Conservation (phyloP, 1,284 basidiomycete species). For the Papiliotrema nemorosa region DNA sequence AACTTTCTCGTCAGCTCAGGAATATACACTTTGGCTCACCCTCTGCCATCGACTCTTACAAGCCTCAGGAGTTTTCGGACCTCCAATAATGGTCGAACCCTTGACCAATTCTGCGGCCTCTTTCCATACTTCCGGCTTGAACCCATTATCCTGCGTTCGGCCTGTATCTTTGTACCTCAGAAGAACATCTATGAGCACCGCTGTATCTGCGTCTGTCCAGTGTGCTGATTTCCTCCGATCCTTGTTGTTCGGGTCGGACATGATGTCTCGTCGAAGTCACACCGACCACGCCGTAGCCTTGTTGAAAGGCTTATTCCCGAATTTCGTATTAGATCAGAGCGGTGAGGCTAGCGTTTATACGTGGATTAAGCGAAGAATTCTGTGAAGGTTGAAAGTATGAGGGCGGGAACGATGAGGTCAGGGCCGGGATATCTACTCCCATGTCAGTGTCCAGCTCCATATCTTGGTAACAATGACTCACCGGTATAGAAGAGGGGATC, state of each 20-base stretch:
- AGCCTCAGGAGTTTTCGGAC: constrained; percentile 43
- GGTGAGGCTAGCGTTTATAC: too few species aligned
- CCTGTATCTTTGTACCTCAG: constrained; percentile 31
- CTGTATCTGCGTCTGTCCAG: constrained; percentile 40
- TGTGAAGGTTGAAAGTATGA: too few species aligned
- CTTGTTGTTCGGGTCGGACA: constrained; percentile 16
- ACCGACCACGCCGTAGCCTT: background rate
- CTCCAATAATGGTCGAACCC: constrained; percentile 27
- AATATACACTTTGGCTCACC: constrained; percentile 11
- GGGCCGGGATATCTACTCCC: too few species aligned
- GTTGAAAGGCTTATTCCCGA: background rate
- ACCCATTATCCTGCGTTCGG: constrained; percentile 42
- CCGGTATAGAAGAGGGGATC: too few species aligned
- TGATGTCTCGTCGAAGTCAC: background rate
- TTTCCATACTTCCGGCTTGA: constrained; percentile 43
- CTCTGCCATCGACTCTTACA: constrained; percentile 45
- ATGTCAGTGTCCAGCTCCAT: too few species aligned
- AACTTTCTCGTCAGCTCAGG: constrained; percentile 11
- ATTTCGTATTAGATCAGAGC: background rate
- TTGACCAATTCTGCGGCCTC: constrained; percentile 29
- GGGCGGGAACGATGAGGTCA: too few species aligned
- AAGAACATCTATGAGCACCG: constrained; percentile 28
- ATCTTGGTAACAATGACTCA: too few species aligned
- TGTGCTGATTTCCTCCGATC: constrained; percentile 42
- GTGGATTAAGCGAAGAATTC: too few species aligned